Evolutionary conservation across 768 basidiomycete species (phyloP), one percentile per base, ranked within the genome.

Genomic region (Neoboletus subvelutipes): DNA sequence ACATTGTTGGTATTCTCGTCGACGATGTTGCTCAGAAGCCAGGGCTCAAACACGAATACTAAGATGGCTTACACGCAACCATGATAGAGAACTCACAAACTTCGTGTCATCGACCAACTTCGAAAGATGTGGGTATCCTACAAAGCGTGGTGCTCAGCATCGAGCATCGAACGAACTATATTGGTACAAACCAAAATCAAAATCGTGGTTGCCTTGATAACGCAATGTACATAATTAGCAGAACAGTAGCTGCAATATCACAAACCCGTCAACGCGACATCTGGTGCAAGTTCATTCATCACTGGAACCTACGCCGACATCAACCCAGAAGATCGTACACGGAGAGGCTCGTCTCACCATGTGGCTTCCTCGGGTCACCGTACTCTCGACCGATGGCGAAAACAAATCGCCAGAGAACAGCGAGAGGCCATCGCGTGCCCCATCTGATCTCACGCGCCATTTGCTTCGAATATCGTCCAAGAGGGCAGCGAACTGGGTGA

Each of bases 321-420:
- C 51, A 46, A 48, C 47, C 18, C 17, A 15, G 9, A 26, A 24
- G 29, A 24, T 18, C 26, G n/a, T 49, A 33, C 56, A 8, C 6
- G 31, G 41, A 45, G 24, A 34, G 17, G 20, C 37, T 7, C 4
- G 20, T 63, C 77, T 53, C 62, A 91, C 92, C 92, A 94, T 92
- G 82, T 94, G 92, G 64, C 87, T 90, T 46, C 93, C 93, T 69
- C 93, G 78, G 6, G 93, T 94, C 36, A 96, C 86, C 5, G 89
- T 86, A 60, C 87, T 90, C 73, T 95, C 94, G 1, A 91, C 80
- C 1, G 88, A 91, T 0, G 93, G 94, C 24, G 88, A 86, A 70
- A 95, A 95, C 12, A 92, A 77, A 70, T 96, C 94, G 9, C 94
- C 94, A 36, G 91, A 94, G 72, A 95, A 97, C 5, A 97, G 73